Base-by-base conservation (phyloP, 148 eudicot species). In the Camellia sinensis region DNA sequence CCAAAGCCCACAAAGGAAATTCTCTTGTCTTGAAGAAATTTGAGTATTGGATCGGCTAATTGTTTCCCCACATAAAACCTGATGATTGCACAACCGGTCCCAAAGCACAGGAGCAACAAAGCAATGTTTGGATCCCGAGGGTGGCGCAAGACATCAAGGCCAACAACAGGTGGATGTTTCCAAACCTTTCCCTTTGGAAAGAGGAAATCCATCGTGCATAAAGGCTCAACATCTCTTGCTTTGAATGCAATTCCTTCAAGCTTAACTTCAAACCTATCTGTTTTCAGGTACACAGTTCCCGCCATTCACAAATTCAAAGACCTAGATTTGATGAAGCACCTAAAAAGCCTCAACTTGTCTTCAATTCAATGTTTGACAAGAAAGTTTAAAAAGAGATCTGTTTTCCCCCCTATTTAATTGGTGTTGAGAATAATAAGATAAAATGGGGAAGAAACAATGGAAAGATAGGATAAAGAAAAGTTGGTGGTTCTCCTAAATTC, bases 81-180 rank as follows among this genome's bases (percentile, higher is more conserved):
- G 52, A 87, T 80, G 67, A 87, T 80, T 44, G 84, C 77, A 57
- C 89, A 87, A 12, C 89, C 89, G 2, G 70, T 61, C 1, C 89
- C 89, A n/a, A 87, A 77, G 48, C 85, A 84, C 63, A 87, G 14
- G 11, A 87, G 76, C 66, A 87, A 2, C 43, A 87, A 37, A 1
- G 75, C 57, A 41, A 74, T 74, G 18, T 17, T 73, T 43, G 82
- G 85, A 41, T 87, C 82, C 15, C 87, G 84, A 7, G 89, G 89
- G 43, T 87, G 89, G 46, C 61, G 82, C 79, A 87, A 80, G 18
- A 87, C 80, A 13, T 87, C 84, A 5, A 87, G 21, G 66, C 89
- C 89, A 6, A 87, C 87, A 15, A 87, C 41, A 5, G 87, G 89
- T 2, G 69, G 74, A 21, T 71, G 77, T 19, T 50, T 19, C 85